Percentiles rank a stretch among this genome's conserved stretches.
Conservation (phyloP, 306 rosid species). For the Carpinus fangiana region DNA sequence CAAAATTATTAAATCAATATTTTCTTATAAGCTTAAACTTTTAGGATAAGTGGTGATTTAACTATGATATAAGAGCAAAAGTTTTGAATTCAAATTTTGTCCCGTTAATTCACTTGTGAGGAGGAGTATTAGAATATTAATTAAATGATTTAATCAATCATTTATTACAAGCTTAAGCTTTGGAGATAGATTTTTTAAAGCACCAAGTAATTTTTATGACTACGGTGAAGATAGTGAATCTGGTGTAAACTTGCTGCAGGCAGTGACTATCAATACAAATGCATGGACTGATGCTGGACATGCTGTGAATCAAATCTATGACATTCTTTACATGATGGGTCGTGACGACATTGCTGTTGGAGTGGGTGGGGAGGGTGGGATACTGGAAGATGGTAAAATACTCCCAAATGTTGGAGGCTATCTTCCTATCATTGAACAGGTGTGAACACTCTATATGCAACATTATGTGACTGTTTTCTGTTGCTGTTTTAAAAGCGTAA, state of each 20-base stretch:
- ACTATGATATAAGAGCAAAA: no score
- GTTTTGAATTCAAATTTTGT: no score
- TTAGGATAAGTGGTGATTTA: no score
- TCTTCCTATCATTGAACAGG: slow-evolving; percentile 92
- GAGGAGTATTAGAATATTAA: no score
- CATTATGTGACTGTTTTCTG: background rate
- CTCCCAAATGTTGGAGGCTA: slow-evolving; percentile 89
- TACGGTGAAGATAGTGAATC: background rate
- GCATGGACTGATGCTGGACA: slow-evolving; percentile 90
- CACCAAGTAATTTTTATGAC: background rate
- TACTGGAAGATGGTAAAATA: slow-evolving; percentile 67
- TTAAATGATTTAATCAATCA: no score
- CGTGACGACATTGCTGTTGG: slow-evolving; percentile 87
- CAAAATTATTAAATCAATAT: no score
- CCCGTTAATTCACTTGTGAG: no score
- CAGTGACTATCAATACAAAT: slow-evolving; percentile 67
- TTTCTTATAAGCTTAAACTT: no score
- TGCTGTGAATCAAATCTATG: slow-evolving; percentile 88
- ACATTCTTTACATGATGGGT: slow-evolving; percentile 86
- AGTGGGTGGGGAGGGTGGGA: slow-evolving; percentile 93
- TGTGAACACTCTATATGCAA: slow-evolving; percentile 9
- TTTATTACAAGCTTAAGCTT: no score
- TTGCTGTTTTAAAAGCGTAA: background rate
- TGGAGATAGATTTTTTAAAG: background rate
- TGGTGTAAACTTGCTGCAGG: slow-evolving; percentile 46